Percentiles rank a stretch among this genome's conserved stretches.
These are phyloP conservation scores for Sporisorium graminicola DNA, from an alignment of 1,284 basidiomycete genomes.

Conservation along the genomic window DNA sequence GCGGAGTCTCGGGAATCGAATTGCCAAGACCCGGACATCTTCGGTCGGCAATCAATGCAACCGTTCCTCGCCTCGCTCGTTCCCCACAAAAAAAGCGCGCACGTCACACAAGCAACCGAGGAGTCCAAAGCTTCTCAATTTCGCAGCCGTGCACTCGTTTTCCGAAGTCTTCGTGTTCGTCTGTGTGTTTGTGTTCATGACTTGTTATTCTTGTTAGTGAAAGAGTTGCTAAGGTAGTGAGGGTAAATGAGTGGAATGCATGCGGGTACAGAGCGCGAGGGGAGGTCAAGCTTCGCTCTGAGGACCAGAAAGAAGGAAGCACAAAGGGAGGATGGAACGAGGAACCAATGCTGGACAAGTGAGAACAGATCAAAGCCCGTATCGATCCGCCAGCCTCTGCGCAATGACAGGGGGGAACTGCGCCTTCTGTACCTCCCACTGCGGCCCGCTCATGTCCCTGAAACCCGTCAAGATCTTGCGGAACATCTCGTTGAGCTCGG, in stretches of 20 bases:
- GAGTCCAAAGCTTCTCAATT: background rate
- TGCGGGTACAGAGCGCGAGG: background rate
- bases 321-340: background rate
- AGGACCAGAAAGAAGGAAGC: background rate
- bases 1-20: background rate
- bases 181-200: too few relatives aligned
- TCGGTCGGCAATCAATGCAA: background rate
- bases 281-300: background rate
- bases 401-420: constrained; percentile 65
- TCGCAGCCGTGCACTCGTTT: too few relatives aligned
- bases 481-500: constrained; percentile 63
- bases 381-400: constrained; percentile 60
- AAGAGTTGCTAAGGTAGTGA: too few relatives aligned
- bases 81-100: constrained; percentile 3
- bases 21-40: background rate
- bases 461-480: constrained; percentile 80
- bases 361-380: constrained; percentile 35
- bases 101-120: background rate
- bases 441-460: constrained; percentile 82
- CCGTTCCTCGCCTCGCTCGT: background rate
- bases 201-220: too few relatives aligned
- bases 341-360: background rate
- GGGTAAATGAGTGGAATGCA: background rate
- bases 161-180: too few relatives aligned
- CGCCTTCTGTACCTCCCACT: constrained; percentile 69